Evolutionary conservation across 495 filamentous ascomycete genomes (phyloP).

Genomic region (Niebla homalea): DNA sequence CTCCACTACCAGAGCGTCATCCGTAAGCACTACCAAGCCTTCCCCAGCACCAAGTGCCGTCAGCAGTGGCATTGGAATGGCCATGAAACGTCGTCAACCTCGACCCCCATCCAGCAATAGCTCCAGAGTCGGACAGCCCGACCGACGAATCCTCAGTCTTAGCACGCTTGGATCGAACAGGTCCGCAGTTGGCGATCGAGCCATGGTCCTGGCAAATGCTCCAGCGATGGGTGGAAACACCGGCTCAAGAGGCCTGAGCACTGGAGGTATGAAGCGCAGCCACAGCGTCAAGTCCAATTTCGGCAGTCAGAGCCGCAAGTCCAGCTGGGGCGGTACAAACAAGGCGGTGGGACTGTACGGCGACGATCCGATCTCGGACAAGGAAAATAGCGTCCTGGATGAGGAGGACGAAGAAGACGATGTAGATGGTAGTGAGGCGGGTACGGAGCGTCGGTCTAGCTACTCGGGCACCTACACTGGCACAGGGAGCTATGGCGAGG

Average conservation of each 20-base stretch:
- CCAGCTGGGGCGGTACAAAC: slow-evolving; percentile 51
- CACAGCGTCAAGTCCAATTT: slow-evolving; percentile 58
- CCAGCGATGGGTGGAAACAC: slow-evolving; percentile 23
- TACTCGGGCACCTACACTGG: slow-evolving; percentile 36
- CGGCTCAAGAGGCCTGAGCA: too few relatives aligned
- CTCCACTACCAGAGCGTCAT: slow-evolving; percentile 27
- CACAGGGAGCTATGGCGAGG: slow-evolving; percentile 35
- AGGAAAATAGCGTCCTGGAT: slow-evolving; percentile 47
- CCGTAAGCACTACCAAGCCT: slow-evolving; percentile 25
- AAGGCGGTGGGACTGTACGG: slow-evolving; percentile 20
- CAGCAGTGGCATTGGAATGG: slow-evolving; percentile 39
- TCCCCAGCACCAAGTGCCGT: slow-evolving; percentile 22
- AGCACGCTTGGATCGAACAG: slow-evolving; percentile 76
- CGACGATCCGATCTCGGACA: slow-evolving; percentile 30
- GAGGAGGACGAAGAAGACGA: slow-evolving; percentile 36
- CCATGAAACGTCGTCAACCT: slow-evolving; percentile 34
- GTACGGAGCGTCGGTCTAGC: slow-evolving; percentile 40
- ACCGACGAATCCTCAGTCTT: slow-evolving; percentile 72
- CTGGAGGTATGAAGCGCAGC: slow-evolving; percentile 45
- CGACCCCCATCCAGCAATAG: slow-evolving; percentile 26
- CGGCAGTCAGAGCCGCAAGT: slow-evolving; percentile 43
- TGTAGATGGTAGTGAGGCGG: slow-evolving; percentile 28
- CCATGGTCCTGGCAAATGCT: slow-evolving; percentile 37
- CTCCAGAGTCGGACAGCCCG: slow-evolving; percentile 29
- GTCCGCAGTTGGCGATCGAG: slow-evolving; percentile 43